phyloP scores from a whole-genome alignment of 1,284 basidiomycete species.

The Melampsora occidentalis region DNA sequence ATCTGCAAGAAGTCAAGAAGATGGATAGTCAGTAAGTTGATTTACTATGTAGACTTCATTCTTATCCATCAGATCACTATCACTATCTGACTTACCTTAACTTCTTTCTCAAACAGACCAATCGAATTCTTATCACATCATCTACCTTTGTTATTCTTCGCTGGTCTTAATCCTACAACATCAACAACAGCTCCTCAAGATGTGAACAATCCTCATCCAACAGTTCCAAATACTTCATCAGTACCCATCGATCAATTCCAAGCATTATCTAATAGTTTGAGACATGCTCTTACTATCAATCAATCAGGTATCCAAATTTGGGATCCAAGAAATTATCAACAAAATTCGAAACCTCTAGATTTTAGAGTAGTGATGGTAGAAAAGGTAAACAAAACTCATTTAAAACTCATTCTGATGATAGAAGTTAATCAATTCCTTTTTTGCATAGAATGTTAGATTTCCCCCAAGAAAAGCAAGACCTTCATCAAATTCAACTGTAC shows the following conservation, averaged over 20 bases:
- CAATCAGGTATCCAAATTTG: conserved; percentile 57
- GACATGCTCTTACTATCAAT: conserved; percentile 63
- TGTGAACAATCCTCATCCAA: conserved; percentile 47
- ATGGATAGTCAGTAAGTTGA: no score
- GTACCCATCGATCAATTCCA: conserved; percentile 54
- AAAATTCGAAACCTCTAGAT: conserved; percentile 57
- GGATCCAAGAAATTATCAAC: conserved; percentile 50
- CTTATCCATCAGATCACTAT: no score
- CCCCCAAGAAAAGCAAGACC: conserved; percentile 75
- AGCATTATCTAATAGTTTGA: conserved; percentile 61
- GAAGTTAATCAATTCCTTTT: neutral
- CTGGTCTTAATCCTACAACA: conserved; percentile 64
- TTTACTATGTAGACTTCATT: no score
- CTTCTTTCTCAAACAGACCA: conserved; percentile 42
- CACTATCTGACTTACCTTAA: no score
- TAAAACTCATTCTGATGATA: neutral
- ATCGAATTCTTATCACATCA: conserved; percentile 68
- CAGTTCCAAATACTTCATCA: conserved; percentile 38
- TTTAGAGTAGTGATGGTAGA: conserved; percentile 81
- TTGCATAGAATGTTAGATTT: conserved; percentile 65
- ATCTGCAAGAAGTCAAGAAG: no score
- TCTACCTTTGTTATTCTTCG: conserved; percentile 86
- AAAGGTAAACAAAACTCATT: conserved; percentile 57
- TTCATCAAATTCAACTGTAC: conserved; percentile 55
- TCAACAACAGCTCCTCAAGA: conserved; percentile 47